These are phyloP conservation scores for Cercospora sesami DNA, from an alignment of 2,329 filamentous ascomycete species.

Conservation along the genomic window DNA sequence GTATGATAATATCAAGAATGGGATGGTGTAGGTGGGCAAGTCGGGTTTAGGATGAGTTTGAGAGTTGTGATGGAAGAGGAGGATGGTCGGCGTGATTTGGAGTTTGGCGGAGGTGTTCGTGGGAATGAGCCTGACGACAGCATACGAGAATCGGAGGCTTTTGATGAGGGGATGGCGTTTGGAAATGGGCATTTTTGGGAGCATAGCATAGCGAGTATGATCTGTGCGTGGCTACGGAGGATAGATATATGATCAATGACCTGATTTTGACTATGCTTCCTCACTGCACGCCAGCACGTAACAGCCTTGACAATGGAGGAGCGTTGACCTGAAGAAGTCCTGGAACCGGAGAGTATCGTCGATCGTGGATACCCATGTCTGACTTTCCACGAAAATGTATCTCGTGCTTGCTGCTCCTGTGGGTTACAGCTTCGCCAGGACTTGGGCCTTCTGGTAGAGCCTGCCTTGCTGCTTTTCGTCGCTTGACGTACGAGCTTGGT, in stretches of 20 bases:
- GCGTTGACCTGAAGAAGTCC: background rate
- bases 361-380: background rate
- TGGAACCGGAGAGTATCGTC: too few species aligned
- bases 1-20: constrained; percentile 55
- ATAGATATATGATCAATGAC: background rate
- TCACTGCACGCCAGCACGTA: background rate
- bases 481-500: background rate
- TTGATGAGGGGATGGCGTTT: background rate
- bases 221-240: background rate
- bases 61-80: background rate
- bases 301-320: background rate
- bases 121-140: background rate
- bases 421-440: background rate
- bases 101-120: background rate
- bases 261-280: background rate
- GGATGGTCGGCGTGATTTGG: background rate
- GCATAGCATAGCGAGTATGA: background rate
- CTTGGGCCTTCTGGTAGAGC: background rate
- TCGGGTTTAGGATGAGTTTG: background rate
- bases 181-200: background rate
- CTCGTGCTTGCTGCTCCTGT: background rate
- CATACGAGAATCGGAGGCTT: background rate
- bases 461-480: background rate
- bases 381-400: background rate
- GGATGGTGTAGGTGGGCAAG: constrained; percentile 33